Evolutionary conservation across 768 basidiomycete genomes (phyloP).

Genomic region (Galerina marginata): DNA sequence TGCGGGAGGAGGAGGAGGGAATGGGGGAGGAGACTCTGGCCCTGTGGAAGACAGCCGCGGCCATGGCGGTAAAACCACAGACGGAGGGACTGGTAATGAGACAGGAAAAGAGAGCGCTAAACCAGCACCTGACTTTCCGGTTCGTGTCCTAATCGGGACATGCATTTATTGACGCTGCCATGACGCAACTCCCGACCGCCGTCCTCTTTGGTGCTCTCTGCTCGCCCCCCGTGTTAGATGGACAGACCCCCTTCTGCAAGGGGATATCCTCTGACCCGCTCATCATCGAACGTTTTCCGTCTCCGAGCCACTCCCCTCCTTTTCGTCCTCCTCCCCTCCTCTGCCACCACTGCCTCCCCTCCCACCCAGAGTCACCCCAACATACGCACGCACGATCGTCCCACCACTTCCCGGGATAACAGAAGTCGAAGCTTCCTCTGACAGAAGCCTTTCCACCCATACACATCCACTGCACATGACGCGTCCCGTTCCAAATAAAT

Average conservation of each 20-base stretch:
- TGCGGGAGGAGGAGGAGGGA: constrained; percentile 46
- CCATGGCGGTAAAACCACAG: constrained; percentile 2
- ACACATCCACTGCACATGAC: too few species aligned
- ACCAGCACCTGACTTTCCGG: constrained; percentile 7
- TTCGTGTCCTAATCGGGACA: neutral
- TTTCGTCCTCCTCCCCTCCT: neutral
- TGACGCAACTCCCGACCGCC: neutral
- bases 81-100: constrained; percentile 6
- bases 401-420: too few species aligned
- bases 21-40: constrained; percentile 13
- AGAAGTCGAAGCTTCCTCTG: too few species aligned
- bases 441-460: too few species aligned
- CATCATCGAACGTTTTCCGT: constrained; percentile 1
- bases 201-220: neutral
- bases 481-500: too few species aligned
- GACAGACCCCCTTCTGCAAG: neutral
- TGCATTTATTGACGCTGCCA: neutral
- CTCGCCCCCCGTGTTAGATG: too few species aligned
- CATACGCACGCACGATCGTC: too few species aligned
- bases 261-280: neutral
- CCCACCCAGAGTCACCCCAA: too few species aligned
- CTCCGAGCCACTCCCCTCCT: neutral
- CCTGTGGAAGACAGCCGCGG: constrained; percentile 25
- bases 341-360: neutral
- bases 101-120: neutral